Percentiles rank a stretch among this genome's conserved stretches.
phyloP scores from a whole-genome alignment of 1,284 basidiomycete genomes.

The Crucibulum parvulum region DNA sequence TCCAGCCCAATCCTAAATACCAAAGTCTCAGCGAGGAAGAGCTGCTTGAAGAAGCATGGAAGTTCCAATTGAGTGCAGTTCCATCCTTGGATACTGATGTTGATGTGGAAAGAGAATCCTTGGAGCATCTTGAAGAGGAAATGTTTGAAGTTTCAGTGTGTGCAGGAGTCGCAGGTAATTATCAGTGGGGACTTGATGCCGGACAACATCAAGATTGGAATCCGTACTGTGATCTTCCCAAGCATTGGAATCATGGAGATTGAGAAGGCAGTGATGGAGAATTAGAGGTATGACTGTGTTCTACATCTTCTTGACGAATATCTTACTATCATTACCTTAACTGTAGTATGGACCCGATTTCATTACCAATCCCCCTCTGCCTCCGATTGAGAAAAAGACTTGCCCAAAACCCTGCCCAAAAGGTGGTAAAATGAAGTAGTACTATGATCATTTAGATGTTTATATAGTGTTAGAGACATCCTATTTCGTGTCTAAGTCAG shows the following conservation, averaged over 20 bases:
- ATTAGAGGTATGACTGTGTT: not conserved
- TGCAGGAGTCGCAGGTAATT: slow-evolving; percentile 16
- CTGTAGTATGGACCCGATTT: not conserved
- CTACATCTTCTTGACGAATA: not conserved
- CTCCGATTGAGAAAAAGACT: not conserved
- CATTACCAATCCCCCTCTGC: not conserved
- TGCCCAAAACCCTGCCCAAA: not conserved
- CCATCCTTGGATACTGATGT: slow-evolving; percentile 5
- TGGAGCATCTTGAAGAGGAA: slow-evolving; percentile 13
- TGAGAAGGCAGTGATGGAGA: not conserved
- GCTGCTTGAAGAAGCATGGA: not conserved
- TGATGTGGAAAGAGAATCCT: slow-evolving; percentile 19
- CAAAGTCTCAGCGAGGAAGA: not conserved
- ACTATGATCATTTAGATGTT: not conserved
- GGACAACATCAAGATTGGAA: slow-evolving; percentile 19
- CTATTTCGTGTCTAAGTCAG: not conserved
- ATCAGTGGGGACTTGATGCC: slow-evolving; percentile 21
- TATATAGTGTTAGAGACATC: not conserved
- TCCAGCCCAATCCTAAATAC: not conserved
- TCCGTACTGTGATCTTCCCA: slow-evolving; percentile 4
- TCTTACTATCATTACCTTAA: not conserved
- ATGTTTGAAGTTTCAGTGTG: slow-evolving; percentile 20
- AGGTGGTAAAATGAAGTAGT: not conserved
- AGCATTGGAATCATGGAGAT: not conserved
- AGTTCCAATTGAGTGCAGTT: not conserved